phyloP scores from a whole-genome alignment of 805 yeast genomes.

The Candida peoriensis region DNA sequence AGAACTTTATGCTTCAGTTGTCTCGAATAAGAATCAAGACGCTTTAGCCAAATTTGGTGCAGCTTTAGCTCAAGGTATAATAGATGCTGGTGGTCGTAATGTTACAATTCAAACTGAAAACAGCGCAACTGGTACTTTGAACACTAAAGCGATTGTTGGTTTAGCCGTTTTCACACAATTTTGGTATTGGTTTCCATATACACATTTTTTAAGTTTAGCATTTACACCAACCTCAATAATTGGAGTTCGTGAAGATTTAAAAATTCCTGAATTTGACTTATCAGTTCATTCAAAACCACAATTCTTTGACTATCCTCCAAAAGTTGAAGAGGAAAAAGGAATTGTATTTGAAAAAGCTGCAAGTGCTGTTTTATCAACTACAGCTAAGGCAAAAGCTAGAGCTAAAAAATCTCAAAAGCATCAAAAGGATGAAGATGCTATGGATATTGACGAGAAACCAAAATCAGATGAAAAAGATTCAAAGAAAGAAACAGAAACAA shows the following conservation, averaged over 20 bases:
- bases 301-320: constrained; percentile 85
- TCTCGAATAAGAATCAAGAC: constrained; percentile 87
- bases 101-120: constrained; percentile 92
- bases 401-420: constrained; percentile 61
- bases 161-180: constrained; percentile 84
- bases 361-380: constrained; percentile 91
- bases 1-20: constrained; percentile 68
- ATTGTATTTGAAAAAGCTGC: constrained; percentile 85
- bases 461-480: constrained; percentile 11
- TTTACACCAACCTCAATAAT: constrained; percentile 89
- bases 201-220: constrained; percentile 88
- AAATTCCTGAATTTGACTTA: constrained; percentile 78
- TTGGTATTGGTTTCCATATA: constrained; percentile 98
- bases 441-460: constrained; percentile 25
- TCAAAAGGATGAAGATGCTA: constrained; percentile 45
- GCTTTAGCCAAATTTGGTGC: constrained; percentile 98
- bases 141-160: constrained; percentile 89
- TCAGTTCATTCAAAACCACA: constrained; percentile 79
- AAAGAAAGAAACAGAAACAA: constrained; percentile 23
- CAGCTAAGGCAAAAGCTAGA: constrained; percentile 90
- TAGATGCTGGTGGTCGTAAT: constrained; percentile 98
- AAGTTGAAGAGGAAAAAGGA: constrained; percentile 69
- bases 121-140: constrained; percentile 81
- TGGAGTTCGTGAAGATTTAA: constrained; percentile 81
- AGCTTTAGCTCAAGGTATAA: constrained; percentile 92